phyloP scores from a whole-genome alignment of 441 rosid species.

The Rhodomyrtus psidioides region DNA sequence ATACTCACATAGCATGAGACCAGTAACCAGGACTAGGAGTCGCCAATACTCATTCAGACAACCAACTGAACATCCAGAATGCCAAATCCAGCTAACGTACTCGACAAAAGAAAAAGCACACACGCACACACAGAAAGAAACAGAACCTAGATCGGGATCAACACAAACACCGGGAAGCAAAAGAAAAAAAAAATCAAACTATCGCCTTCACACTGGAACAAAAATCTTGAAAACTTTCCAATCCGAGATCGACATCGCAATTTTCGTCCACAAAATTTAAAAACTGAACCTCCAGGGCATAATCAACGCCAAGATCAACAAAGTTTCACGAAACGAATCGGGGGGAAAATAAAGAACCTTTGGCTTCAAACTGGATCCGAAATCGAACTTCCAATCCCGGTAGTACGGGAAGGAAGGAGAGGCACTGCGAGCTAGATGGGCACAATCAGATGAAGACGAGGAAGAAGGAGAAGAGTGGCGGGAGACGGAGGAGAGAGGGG shows the following conservation, averaged over 20 bases:
- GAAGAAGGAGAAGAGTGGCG: slow-evolving; percentile 35
- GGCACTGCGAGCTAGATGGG: slow-evolving; percentile 49
- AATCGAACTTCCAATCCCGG: slow-evolving; percentile 71
- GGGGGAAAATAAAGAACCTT: slow-evolving; percentile 30
- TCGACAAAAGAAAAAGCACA: not conserved
- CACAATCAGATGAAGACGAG: slow-evolving; percentile 51
- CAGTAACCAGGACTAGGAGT: not conserved
- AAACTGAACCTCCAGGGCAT: not conserved
- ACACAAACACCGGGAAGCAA: not conserved
- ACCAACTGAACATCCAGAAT: not conserved
- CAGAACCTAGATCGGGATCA: not conserved
- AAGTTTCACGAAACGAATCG: not conserved
- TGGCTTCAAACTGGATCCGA: slow-evolving; percentile 57
- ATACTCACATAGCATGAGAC: not conserved
- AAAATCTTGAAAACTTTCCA: not conserved
- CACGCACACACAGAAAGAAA: not conserved
- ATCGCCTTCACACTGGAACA: not conserved
- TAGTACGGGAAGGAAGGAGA: slow-evolving; percentile 91
- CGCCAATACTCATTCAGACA: not conserved
- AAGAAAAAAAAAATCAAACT: not conserved
- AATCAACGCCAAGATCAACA: slow-evolving; percentile 6
- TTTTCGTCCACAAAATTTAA: not conserved
- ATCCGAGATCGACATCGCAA: not conserved
- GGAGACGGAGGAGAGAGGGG: slow-evolving; percentile 45
- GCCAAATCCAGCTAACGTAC: not conserved